phyloP scores from a whole-genome alignment of 139 green algal species.

The Nannochloris sp. region DNA sequence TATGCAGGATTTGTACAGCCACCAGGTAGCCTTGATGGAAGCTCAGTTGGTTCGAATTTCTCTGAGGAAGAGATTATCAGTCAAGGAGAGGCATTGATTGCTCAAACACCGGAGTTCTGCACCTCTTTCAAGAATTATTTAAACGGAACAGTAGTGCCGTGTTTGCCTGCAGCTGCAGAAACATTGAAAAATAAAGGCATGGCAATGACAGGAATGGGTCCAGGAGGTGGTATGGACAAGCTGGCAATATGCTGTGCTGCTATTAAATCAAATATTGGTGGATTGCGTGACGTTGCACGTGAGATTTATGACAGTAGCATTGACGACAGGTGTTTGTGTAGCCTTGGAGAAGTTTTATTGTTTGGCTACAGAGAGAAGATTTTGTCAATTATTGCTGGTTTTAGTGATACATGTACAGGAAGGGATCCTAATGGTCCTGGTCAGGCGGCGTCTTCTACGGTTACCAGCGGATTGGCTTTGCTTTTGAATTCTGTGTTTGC shows the following conservation, averaged over 20 bases:
- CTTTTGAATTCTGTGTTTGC: neutral
- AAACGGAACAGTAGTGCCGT: neutral
- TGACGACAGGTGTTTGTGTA: neutral
- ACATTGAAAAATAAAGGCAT: no score
- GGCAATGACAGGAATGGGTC: neutral
- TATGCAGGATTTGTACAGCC: conserved; percentile 6
- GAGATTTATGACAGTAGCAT: neutral
- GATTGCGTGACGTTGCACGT: no score
- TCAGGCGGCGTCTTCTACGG: neutral
- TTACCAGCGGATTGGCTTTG: neutral
- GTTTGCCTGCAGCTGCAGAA: neutral
- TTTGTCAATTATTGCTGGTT: neutral
- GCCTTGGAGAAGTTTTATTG: neutral
- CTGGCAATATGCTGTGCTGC: neutral
- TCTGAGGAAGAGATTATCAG: no score
- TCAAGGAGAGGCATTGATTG: neutral
- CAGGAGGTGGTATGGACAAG: neutral
- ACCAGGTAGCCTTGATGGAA: no score
- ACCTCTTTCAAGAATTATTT: no score
- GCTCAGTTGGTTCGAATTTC: no score
- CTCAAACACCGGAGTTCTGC: neutral
- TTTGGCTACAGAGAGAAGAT: neutral
- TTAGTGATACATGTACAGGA: neutral
- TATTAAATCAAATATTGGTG: no score
- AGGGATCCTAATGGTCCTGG: no score